Base-by-base conservation (phyloP, 176 grass and related monocot genomes). In the Triticum aestivum region DNA sequence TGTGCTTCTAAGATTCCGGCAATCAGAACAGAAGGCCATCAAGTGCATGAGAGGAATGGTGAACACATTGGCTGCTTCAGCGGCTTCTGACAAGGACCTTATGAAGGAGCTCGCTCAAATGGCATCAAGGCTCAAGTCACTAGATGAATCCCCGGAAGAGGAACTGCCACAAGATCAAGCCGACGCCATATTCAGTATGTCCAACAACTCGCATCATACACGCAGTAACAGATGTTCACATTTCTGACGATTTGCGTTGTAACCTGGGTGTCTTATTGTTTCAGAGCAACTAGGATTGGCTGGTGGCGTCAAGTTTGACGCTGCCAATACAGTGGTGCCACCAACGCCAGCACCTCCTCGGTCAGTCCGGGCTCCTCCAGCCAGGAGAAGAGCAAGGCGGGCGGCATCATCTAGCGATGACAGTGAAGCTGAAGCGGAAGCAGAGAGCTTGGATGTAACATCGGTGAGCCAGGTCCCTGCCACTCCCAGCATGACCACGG, bases 41-140 rank as follows among this genome's bases (percentile, higher is more conserved):
- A 98, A 94, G 75, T 96, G 93, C 82, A 95, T 94, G 91, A 91
- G 90, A 83, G 88, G 93, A 38, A 76, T 98, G 42, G 11, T 96
- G 29, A 91, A 91, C 86, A 20, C 37, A 65, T 69, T 96, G 71
- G 69, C 75, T 38, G 29, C 56, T 77, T 91, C 44, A 11, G 86
- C 79, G 63, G 65, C 84, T 87, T 77, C 89, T 1, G 89, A 98
- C 62, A 95, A 87, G 75, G 91, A 95, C 58, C 79, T 92, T 17
- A n/a, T 89, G 75, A 96, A 96, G 44, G 93, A 98, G 70, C 65
- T 98, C 9, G 35, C 89, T 77, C 92, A 84, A 89, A 88, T 98
- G 93, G 82, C 86, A 52, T 69, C 91, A 76, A 85, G 87, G 9
- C 93, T 98, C 45, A 91, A 75, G 91, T 90, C 91, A 6, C 86